These are phyloP conservation scores for Hygrophila difformis DNA, from an alignment of 257 asterid genomes.

Conservation along the genomic window DNA sequence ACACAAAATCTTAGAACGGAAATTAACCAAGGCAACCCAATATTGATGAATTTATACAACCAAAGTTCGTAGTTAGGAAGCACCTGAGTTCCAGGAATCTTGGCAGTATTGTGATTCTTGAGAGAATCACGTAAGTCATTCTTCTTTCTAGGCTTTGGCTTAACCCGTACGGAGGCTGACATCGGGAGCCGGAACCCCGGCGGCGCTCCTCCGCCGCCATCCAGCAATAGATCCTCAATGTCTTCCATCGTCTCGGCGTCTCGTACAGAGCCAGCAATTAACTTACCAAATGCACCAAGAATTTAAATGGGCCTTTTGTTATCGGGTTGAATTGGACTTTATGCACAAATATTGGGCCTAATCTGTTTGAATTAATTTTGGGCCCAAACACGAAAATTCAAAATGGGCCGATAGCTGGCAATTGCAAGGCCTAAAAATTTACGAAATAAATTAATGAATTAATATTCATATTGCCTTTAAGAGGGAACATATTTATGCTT, in stretches of 20 bases:
- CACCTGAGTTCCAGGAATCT: conserved; percentile 93
- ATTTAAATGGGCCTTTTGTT: too few relatives aligned
- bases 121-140: conserved; percentile 29
- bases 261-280: too few relatives aligned
- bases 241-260: conserved; percentile 46
- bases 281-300: too few relatives aligned
- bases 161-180: conserved; percentile 55
- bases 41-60: background rate
- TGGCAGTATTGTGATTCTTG: conserved; percentile 27
- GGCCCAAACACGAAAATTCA: too few relatives aligned
- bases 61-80: background rate
- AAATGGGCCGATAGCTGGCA: too few relatives aligned
- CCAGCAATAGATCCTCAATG: conserved; percentile 74
- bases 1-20: background rate
- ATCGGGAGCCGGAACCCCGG: conserved; percentile 68
- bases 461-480: too few relatives aligned
- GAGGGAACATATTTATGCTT: too few relatives aligned
- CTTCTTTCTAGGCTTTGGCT: conserved; percentile 34
- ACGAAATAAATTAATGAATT: too few relatives aligned
- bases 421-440: too few relatives aligned
- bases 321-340: too few relatives aligned
- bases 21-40: background rate
- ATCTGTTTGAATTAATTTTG: too few relatives aligned
- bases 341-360: too few relatives aligned
- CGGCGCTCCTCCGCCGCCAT: conserved; percentile 50